These are phyloP conservation scores for Conringia planisiliqua DNA, from an alignment of 345 rosid genomes.

Conservation along the genomic window DNA sequence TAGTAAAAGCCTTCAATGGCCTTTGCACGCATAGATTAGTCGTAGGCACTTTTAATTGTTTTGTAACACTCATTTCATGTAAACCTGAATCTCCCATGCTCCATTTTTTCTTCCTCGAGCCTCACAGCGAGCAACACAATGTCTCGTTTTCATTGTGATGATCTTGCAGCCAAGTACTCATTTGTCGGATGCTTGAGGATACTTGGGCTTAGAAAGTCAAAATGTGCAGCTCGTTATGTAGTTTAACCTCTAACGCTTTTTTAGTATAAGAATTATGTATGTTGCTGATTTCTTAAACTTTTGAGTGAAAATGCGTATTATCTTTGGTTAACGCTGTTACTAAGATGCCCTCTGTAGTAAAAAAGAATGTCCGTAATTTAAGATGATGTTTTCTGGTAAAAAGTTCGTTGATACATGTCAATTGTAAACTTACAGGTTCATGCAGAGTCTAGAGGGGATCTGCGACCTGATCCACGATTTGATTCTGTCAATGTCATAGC, in stretches of 20 bases:
- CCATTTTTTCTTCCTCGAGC: not conserved
- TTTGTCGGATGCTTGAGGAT: conserved; percentile 8
- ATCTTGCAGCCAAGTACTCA: not conserved
- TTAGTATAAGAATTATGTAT: not conserved
- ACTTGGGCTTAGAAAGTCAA: conserved; percentile 13
- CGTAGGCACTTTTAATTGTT: not conserved
- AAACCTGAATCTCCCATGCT: not conserved
- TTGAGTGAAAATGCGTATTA: not conserved
- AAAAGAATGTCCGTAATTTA: not conserved
- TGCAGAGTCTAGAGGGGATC: conserved; percentile 84
- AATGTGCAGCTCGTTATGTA: not conserved
- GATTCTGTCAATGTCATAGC: conserved; percentile 71
- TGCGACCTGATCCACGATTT: conserved; percentile 81
- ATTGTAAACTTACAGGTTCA: conserved; percentile 54
- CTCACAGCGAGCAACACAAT: not conserved
- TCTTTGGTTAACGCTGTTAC: not conserved
- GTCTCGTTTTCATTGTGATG: not conserved
- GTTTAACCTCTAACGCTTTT: not conserved
- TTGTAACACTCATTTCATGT: not conserved
- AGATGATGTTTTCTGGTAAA: conserved; percentile 6
- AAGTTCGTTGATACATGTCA: conserved; percentile 3
- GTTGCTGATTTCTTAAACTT: not conserved
- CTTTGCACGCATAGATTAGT: not conserved
- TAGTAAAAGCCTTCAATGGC: not conserved
- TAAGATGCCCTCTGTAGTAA: not conserved